Conservation (phyloP, 23 red algal species). For the Gracilaria domingensis region DNA sequence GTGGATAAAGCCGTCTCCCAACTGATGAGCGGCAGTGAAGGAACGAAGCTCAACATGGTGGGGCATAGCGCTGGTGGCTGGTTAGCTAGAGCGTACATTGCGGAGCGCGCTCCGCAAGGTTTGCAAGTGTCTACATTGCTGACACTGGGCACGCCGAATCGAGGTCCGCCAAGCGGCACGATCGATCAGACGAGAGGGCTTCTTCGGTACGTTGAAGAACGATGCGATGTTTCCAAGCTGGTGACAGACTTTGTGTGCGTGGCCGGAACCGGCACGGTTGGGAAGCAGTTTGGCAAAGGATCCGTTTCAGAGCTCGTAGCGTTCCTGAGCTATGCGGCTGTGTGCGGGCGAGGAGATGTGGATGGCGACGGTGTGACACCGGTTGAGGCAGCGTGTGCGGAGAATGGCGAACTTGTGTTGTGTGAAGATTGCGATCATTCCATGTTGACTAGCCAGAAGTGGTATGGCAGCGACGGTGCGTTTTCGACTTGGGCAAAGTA, state of each 20-base stretch:
- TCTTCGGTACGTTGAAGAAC: conserved; percentile 65
- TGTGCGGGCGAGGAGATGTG: conserved; percentile 59
- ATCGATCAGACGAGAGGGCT: conserved; percentile 84
- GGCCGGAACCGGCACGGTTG: conserved; percentile 54
- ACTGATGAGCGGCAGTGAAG: conserved; percentile 27
- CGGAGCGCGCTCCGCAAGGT: conserved; percentile 45
- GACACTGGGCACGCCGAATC: conserved; percentile 79
- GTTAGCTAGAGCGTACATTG: conserved; percentile 73
- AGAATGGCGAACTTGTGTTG: conserved; percentile 34
- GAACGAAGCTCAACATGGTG: conserved; percentile 44
- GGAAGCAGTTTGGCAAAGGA: conserved; percentile 51
- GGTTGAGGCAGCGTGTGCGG: conserved; percentile 60
- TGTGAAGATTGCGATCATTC: conserved; percentile 67
- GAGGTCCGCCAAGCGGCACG: conserved; percentile 58
- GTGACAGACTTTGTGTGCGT: conserved; percentile 58
- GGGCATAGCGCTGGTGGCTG: conserved; percentile 83
- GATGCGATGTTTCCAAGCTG: conserved; percentile 41
- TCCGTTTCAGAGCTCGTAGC: conserved; percentile 53
- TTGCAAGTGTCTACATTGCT: conserved; percentile 58
- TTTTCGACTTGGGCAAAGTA: conserved; percentile 51
- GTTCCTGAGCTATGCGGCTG: conserved; percentile 66
- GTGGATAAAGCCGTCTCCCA: conserved; percentile 36
- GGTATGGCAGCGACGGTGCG: conserved; percentile 57
- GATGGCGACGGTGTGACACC: conserved; percentile 77
- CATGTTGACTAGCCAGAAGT: conserved; percentile 54